A percentile compares a stretch with the other conserved stretches of the same genome.
Conservation (phyloP, 805 yeast genomes). For the Myxozyma udenii region DNA sequence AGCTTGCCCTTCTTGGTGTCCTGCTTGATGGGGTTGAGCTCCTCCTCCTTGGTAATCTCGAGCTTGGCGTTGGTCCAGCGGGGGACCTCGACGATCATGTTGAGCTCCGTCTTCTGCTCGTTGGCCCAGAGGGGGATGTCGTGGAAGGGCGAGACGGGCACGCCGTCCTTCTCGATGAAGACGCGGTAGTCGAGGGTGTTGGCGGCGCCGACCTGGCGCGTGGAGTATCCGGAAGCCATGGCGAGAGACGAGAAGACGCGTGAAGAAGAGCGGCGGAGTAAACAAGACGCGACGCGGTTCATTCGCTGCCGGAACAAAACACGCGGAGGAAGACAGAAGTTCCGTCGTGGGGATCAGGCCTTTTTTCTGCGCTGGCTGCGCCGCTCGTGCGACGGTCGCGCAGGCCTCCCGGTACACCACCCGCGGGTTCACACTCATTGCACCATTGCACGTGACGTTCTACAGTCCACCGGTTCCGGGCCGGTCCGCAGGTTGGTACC, state of each 20-base stretch:
- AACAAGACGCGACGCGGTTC: not conserved
- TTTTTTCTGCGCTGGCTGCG: not conserved
- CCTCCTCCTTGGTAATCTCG: conserved; percentile 66
- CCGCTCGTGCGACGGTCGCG: no score
- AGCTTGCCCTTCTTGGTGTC: conserved; percentile 89
- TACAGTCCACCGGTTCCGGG: no score
- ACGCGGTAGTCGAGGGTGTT: conserved; percentile 92
- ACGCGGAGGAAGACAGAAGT: not conserved
- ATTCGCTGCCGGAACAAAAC: not conserved
- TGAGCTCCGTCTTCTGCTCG: conserved; percentile 80
- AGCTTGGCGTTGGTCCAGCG: conserved; percentile 98
- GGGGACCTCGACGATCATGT: conserved; percentile 95
- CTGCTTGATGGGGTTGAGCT: conserved; percentile 90
- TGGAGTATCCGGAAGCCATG: conserved; percentile 54
- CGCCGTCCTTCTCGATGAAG: conserved; percentile 87
- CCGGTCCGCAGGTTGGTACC: no score
- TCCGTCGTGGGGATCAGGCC: not conserved
- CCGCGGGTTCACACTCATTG: no score
- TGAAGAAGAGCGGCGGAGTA: not conserved
- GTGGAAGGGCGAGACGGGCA: conserved; percentile 94
- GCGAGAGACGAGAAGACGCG: not conserved
- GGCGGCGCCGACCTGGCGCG: conserved; percentile 94
- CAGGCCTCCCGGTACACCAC: no score
- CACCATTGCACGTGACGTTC: no score
- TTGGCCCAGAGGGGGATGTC: conserved; percentile 91